Evolutionary conservation across 1,284 basidiomycete genomes (phyloP).

Genomic region (Hymenochaete sp.): DNA sequence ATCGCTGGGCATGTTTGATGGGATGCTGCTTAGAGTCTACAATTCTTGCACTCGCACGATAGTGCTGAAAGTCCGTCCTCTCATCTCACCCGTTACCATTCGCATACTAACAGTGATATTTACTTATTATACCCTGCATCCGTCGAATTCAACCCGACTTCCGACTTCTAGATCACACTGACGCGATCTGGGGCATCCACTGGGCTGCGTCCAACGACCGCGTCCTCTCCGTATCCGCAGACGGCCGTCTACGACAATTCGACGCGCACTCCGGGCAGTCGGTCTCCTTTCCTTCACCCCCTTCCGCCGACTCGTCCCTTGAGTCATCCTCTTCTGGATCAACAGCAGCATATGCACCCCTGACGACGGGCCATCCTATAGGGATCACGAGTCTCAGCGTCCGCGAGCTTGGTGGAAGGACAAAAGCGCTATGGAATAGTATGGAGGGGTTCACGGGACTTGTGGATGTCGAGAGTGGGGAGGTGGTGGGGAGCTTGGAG

Average conservation of each 20-base stretch:
- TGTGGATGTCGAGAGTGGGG: conserved; percentile 57
- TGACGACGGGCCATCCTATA: conserved; percentile 28
- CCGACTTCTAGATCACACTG: conserved; percentile 55
- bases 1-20: too few species aligned
- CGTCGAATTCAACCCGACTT: not conserved
- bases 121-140: conserved; percentile 1
- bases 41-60: conserved; percentile 60
- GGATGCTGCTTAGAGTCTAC: conserved; percentile 50
- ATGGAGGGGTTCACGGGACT: conserved; percentile 72
- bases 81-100: conserved; percentile 12
- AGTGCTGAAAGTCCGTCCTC: conserved; percentile 58
- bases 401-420: conserved; percentile 53
- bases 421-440: conserved; percentile 62
- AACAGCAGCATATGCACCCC: too few species aligned
- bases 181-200: conserved; percentile 71
- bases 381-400: conserved; percentile 66
- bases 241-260: conserved; percentile 68
- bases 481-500: conserved; percentile 55
- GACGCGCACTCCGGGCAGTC: conserved; percentile 56
- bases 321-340: too few species aligned
- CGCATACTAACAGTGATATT: conserved; percentile 13
- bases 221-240: conserved; percentile 62
- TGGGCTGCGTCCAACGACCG: conserved; percentile 61
- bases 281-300: conserved; percentile 51
- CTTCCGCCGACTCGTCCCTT: too few species aligned